Evolutionary conservation across 257 asterid genomes (phyloP).

Genomic region (Henckelia pumila): DNA sequence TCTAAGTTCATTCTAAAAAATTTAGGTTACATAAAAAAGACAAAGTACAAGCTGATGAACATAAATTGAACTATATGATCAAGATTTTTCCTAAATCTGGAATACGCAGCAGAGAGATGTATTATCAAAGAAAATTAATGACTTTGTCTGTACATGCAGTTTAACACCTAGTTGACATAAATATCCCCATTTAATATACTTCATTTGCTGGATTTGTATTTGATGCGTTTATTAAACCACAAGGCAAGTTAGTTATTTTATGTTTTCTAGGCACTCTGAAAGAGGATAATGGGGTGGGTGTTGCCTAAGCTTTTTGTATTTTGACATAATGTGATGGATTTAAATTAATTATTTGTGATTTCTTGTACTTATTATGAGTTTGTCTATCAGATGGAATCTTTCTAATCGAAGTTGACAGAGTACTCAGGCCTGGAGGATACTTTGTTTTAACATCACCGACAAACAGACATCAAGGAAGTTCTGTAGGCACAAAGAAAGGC

Average conservation of each 20-base stretch:
- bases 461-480: slow-evolving; percentile 56
- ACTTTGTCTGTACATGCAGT: background rate
- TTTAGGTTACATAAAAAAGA: background rate
- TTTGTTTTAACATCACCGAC: slow-evolving; percentile 79
- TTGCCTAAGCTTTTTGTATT: slow-evolving; percentile 5
- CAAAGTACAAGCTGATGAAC: background rate
- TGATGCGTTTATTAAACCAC: background rate
- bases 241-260: background rate
- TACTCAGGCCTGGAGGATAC: slow-evolving; percentile 97
- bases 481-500: slow-evolving; percentile 45
- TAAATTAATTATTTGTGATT: slow-evolving; percentile 5
- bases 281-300: background rate
- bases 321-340: background rate
- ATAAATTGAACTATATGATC: background rate
- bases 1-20: background rate
- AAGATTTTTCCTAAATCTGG: background rate
- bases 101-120: background rate
- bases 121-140: background rate
- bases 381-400: slow-evolving; percentile 70
- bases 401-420: slow-evolving; percentile 88
- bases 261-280: slow-evolving; percentile 11
- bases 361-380: slow-evolving; percentile 28
- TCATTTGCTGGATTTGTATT: background rate
- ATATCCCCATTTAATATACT: background rate
- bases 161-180: background rate